A percentile compares a stretch with the other conserved stretches of the same genome.
Conservation (phyloP, 2,329 filamentous ascomycete genomes). For the Acrocalymma vagum region DNA sequence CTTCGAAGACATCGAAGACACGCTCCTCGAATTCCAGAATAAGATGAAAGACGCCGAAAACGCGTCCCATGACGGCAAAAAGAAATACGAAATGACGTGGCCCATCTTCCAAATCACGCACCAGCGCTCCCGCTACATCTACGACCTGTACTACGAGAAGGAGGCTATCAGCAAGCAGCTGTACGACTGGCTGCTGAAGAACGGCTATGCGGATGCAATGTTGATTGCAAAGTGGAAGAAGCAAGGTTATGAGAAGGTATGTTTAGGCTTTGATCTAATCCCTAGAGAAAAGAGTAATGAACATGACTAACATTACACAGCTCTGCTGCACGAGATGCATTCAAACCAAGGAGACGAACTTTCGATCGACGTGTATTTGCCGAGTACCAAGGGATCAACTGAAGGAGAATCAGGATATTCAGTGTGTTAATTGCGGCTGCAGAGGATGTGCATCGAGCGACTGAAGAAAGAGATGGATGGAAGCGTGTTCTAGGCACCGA, state of each 20-base stretch:
- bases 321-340: slow-evolving; percentile 95
- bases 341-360: slow-evolving; percentile 99
- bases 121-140: slow-evolving; percentile 91
- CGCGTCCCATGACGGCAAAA: slow-evolving; percentile 77
- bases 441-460: slow-evolving; percentile 88
- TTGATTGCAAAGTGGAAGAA: slow-evolving; percentile 99
- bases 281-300: not conserved
- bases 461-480: slow-evolving; percentile 52
- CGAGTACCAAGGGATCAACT: slow-evolving; percentile 89
- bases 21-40: slow-evolving; percentile 84
- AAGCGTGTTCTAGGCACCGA: not conserved
- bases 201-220: slow-evolving; percentile 92
- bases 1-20: slow-evolving; percentile 88
- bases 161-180: slow-evolving; percentile 91
- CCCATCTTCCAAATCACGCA: slow-evolving; percentile 98
- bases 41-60: slow-evolving; percentile 97
- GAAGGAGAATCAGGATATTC: slow-evolving; percentile 88
- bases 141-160: slow-evolving; percentile 97
- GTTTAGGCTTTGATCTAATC: slow-evolving; percentile 38
- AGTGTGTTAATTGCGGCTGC: slow-evolving; percentile 96
- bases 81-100: slow-evolving; percentile 94
- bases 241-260: slow-evolving; percentile 95
- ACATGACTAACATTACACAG: slow-evolving; percentile 53
- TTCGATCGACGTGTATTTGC: slow-evolving; percentile 96
- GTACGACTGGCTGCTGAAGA: slow-evolving; percentile 97